These are phyloP conservation scores for Claviceps quebecensis DNA, from an alignment of 2,329 filamentous ascomycete genomes.

Conservation along the genomic window DNA sequence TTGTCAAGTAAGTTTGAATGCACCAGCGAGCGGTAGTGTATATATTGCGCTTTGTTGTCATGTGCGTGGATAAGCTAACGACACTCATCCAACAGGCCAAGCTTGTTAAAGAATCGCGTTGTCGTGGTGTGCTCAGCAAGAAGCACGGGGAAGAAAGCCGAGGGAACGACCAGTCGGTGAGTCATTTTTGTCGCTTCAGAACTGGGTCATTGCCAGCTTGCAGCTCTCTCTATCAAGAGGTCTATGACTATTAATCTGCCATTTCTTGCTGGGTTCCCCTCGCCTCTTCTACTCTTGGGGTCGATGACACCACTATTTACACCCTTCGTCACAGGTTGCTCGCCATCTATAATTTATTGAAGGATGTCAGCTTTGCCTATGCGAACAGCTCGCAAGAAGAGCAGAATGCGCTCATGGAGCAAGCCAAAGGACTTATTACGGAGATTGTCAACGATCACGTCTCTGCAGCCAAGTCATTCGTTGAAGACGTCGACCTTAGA, in stretches of 20 bases:
- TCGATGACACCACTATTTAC: neutral
- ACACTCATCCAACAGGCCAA: conserved; percentile 15
- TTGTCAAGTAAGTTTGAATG: conserved; percentile 24
- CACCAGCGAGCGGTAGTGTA: neutral
- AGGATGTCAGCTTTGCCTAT: conserved; percentile 31
- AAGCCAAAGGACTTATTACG: conserved; percentile 62
- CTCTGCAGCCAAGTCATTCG: conserved; percentile 49
- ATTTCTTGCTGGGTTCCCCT: neutral
- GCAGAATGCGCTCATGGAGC: conserved; percentile 39
- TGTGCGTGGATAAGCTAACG: neutral
- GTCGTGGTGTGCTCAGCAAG: conserved; percentile 92
- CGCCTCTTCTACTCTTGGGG: too few relatives aligned
- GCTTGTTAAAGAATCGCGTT: conserved; percentile 55
- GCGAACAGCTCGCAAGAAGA: conserved; percentile 36
- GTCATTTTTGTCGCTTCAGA: conserved; percentile 20
- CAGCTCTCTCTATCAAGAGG: too few relatives aligned
- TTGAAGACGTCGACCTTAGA: conserved; percentile 42
- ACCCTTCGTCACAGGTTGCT: conserved; percentile 30
- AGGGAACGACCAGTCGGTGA: conserved; percentile 90
- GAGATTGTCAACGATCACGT: conserved; percentile 76
- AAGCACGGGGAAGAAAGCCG: conserved; percentile 85
- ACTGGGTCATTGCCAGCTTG: neutral
- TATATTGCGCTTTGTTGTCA: neutral
- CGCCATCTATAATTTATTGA: conserved; percentile 44
- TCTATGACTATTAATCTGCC: too few relatives aligned